Base-by-base conservation (phyloP, 225 moss, liverwort and hornwort species). In the Lunularia cruciata region DNA sequence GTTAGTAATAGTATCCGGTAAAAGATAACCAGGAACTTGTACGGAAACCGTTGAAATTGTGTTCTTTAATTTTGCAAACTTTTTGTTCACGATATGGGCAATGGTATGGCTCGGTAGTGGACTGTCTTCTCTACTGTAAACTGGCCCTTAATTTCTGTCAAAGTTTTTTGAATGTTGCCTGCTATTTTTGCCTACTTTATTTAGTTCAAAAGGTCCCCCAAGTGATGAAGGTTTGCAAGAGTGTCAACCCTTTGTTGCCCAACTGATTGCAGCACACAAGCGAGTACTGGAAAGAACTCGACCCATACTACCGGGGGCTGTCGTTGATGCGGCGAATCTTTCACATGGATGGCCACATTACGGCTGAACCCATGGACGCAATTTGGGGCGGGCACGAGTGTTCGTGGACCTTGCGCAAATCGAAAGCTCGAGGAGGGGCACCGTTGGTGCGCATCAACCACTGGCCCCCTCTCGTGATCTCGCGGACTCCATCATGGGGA, bases 381-480 rank as follows among this genome's bases (percentile, higher is more conserved):
- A 65, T 56, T 16, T 73, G 64, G 73, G 64, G 64, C 8, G 73
- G 73, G n/a, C 73, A 73, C 55, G 55, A 46, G 45, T 65, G 73
- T 47, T 55, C 64, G 18, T 73, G 73, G 73, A 73, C 65, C 25
- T 14, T 73, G 22, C 65, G 53, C 23, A 43, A 35, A 14, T 47
- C 55, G 6, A 57, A 57, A 40, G 22, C 49, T 2, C 48, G 13
- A 28, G 61, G 14, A 32, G 55, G 65, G 25, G 8, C 18, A 3
- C 39, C 40, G 9, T 15, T 57, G 23, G 65, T 73, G 42, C 53
- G 31, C 14, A 55, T 73, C 40, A 73, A 73, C 30, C 73, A 65
- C 31, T 73, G 73, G 73, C 73, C 73, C 9, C 64, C 33, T 33
- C 15, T 73, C 30, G 45, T 18, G 30, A 65, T 56, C 40, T 53